phyloP scores from a whole-genome alignment of 345 rosid species.

The Raphanus sativus region DNA sequence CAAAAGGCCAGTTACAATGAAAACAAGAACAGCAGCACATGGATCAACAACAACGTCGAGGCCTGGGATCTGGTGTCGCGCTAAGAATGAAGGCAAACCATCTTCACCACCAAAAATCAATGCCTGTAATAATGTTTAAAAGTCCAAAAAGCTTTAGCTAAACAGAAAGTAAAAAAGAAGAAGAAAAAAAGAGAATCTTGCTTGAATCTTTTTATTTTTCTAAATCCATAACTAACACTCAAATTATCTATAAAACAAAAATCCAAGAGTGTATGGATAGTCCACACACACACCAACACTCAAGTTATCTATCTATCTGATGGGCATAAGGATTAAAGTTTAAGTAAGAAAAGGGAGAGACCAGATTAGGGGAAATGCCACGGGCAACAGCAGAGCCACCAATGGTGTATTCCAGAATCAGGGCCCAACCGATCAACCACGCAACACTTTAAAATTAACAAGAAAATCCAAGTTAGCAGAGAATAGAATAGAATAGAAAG shows the following conservation, averaged over 20 bases:
- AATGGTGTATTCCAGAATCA: constrained; percentile 89
- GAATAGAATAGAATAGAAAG: not conserved
- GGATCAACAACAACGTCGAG: constrained; percentile 88
- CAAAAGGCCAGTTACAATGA: constrained; percentile 82
- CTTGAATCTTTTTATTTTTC: not conserved
- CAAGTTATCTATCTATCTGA: too few relatives aligned
- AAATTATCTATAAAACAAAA: too few relatives aligned
- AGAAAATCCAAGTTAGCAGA: not conserved
- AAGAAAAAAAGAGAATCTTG: not conserved
- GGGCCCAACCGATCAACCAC: constrained; percentile 95
- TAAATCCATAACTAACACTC: too few relatives aligned
- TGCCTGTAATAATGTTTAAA: constrained; percentile 46
- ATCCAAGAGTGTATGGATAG: too few relatives aligned
- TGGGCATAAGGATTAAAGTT: not conserved
- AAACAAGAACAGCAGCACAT: constrained; percentile 78
- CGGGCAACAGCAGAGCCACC: constrained; percentile 97
- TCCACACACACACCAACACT: too few relatives aligned
- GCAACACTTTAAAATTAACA: constrained; percentile 57
- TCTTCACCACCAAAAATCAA: constrained; percentile 83
- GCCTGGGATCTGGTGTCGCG: constrained; percentile 84
- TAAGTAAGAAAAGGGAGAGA: constrained; percentile 8
- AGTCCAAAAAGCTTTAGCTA: constrained; percentile 12
- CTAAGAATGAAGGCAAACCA: constrained; percentile 69
- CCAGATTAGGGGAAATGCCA: constrained; percentile 92
- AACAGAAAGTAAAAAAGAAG: not conserved